Conservation (phyloP, 1,284 basidiomycete genomes). For the Apiotrichum montevideense region DNA sequence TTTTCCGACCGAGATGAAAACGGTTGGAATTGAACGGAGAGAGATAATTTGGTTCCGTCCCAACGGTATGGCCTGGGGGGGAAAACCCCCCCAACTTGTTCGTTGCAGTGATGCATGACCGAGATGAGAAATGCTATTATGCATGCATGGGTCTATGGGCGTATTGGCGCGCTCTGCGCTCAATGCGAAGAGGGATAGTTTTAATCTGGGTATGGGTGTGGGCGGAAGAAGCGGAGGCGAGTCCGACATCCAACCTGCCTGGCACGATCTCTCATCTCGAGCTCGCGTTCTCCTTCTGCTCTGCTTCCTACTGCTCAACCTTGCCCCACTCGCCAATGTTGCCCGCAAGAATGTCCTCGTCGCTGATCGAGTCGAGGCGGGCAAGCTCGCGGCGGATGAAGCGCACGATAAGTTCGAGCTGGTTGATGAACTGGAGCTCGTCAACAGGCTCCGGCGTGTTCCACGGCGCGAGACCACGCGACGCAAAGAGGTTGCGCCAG, state of each 20-base stretch:
- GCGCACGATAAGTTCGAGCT: slow-evolving; percentile 66
- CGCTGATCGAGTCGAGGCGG: slow-evolving; percentile 64
- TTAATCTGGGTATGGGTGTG: no score
- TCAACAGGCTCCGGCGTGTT: slow-evolving; percentile 28
- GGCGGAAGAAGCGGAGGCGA: no score
- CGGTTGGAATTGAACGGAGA: neutral
- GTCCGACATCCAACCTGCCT: no score
- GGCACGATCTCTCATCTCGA: no score
- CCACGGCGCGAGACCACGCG: slow-evolving; percentile 23
- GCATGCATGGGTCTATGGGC: slow-evolving; percentile 1
- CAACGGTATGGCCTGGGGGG: no score
- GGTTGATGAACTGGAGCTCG: slow-evolving; percentile 65
- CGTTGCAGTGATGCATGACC: no score
- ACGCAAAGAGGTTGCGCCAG: slow-evolving; percentile 79
- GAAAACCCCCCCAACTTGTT: no score
- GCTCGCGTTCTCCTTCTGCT: no score
- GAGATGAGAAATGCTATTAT: neutral
- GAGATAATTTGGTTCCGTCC: slow-evolving; percentile 2
- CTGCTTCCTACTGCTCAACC: slow-evolving; percentile 9
- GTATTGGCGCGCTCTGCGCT: neutral
- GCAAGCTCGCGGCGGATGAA: slow-evolving; percentile 73
- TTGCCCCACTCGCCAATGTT: slow-evolving; percentile 44
- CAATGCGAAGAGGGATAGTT: no score
- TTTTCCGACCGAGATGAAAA: neutral
- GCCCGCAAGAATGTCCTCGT: slow-evolving; percentile 59